Evolutionary conservation across 129 eudicot genomes (phyloP).

Genomic region (Lactuca sativa): DNA sequence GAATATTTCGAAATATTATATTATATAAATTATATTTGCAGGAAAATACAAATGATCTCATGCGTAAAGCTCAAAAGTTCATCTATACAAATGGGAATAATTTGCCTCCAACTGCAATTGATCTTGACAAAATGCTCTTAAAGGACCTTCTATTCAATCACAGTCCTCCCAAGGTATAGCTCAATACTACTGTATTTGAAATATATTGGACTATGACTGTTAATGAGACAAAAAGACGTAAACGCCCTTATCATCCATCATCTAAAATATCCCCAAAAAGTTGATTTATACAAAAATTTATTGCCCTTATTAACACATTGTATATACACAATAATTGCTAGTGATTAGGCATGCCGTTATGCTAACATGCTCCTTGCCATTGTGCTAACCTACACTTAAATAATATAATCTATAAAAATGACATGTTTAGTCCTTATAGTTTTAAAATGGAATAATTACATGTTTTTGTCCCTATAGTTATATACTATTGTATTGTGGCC

Average conservation of each 20-base stretch:
- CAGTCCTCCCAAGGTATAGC: slow-evolving; percentile 84
- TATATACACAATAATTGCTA: no score
- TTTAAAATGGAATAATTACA: no score
- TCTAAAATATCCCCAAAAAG: no score
- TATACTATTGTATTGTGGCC: no score
- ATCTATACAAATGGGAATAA: slow-evolving; percentile 71
- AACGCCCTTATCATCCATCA: background rate
- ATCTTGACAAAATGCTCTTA: slow-evolving; percentile 73
- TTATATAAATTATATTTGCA: slow-evolving; percentile 33
- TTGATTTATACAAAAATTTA: no score
- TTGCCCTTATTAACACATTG: background rate
- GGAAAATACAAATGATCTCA: slow-evolving; percentile 73
- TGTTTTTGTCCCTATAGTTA: no score
- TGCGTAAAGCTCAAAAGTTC: slow-evolving; percentile 86
- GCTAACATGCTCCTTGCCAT: no score
- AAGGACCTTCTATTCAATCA: slow-evolving; percentile 90
- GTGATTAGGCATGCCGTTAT: no score
- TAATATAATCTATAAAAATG: no score
- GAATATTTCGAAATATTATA: background rate
- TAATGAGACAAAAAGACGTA: background rate
- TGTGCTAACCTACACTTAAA: no score
- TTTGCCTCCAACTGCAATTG: slow-evolving; percentile 89
- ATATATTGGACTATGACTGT: no score
- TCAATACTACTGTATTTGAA: background rate
- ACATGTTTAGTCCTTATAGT: no score